These are phyloP conservation scores for Aspergillus novofumigatus DNA, from an alignment of 2,329 filamentous ascomycete species.

Conservation along the genomic window DNA sequence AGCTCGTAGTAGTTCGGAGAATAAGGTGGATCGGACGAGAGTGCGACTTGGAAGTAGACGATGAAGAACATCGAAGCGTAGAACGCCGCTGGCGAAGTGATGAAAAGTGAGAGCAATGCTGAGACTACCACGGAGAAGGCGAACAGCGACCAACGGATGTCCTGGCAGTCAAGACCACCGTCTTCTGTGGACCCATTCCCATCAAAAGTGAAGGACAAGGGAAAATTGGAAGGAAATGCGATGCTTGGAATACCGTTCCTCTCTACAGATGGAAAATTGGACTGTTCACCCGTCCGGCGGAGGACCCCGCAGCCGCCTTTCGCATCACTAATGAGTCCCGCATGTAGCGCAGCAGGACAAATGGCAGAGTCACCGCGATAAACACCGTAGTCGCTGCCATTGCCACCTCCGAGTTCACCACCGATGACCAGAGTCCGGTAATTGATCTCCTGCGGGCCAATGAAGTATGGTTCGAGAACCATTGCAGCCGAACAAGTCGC, in stretches of 20 bases:
- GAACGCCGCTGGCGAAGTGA: conserved; percentile 53
- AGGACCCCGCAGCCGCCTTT: conserved; percentile 56
- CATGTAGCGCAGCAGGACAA: conserved; percentile 57
- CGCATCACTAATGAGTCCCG: conserved; percentile 52
- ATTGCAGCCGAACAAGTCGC: conserved; percentile 52
- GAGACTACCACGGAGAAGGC: conserved; percentile 53
- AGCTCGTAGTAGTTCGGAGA: conserved; percentile 52
- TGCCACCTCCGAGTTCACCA: conserved; percentile 41
- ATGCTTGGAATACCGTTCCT: conserved; percentile 51
- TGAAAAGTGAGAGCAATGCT: conserved; percentile 52
- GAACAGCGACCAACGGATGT: conserved; percentile 57
- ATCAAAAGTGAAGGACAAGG: conserved; percentile 53
- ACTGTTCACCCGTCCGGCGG: conserved; percentile 49
- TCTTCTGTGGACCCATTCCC: conserved; percentile 25
- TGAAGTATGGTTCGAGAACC: conserved; percentile 52
- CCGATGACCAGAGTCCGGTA: conserved; percentile 55
- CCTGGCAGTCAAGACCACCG: conserved; percentile 41
- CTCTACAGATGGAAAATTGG: conserved; percentile 43
- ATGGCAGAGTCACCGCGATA: conserved; percentile 61
- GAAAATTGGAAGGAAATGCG: conserved; percentile 54
- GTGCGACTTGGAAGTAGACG: conserved; percentile 58
- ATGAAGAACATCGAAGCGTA: conserved; percentile 53
- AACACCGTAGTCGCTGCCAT: conserved; percentile 40
- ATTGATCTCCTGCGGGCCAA: conserved; percentile 53
- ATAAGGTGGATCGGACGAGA: conserved; percentile 57